Conservation (phyloP, 768 basidiomycete species). For the Mycena leptocephala region DNA sequence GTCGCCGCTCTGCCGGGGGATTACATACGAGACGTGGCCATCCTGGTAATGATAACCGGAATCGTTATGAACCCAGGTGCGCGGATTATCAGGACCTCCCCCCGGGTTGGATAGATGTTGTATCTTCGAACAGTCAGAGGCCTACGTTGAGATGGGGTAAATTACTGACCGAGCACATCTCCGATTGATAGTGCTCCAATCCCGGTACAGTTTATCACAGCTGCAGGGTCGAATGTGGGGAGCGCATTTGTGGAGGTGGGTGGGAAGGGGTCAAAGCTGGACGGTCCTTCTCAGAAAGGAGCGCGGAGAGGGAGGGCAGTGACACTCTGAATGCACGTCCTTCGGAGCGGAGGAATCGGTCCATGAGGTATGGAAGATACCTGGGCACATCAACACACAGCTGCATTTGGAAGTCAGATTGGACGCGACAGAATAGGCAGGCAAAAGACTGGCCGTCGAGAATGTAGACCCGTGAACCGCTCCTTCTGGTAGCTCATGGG, state of each 20-base stretch:
- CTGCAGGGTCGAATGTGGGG: slow-evolving; percentile 2
- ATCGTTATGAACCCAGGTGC: slow-evolving; percentile 57
- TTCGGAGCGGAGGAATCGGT: slow-evolving; percentile 15
- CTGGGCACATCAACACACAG: slow-evolving; percentile 29
- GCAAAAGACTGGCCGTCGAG: slow-evolving; percentile 15
- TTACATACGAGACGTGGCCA: slow-evolving; percentile 25
- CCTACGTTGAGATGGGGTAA: background rate
- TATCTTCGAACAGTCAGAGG: slow-evolving; percentile 22
- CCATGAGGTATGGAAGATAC: slow-evolving; percentile 31
- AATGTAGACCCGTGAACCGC: slow-evolving; percentile 9
- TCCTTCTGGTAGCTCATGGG: slow-evolving; percentile 12
- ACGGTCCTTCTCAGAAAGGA: slow-evolving; percentile 14
- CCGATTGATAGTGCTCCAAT: slow-evolving; percentile 68
- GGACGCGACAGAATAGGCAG: background rate
- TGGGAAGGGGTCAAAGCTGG: slow-evolving; percentile 12
- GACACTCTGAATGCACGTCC: slow-evolving; percentile 27
- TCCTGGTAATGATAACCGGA: slow-evolving; percentile 4
- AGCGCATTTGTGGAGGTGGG: background rate
- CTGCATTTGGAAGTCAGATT: background rate
- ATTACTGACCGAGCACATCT: slow-evolving; percentile 68
- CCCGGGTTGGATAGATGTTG: slow-evolving; percentile 69
- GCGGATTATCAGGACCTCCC: slow-evolving; percentile 72
- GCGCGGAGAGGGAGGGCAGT: slow-evolving; percentile 22
- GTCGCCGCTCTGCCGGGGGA: slow-evolving; percentile 36
- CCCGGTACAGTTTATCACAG: slow-evolving; percentile 32